A percentile compares a stretch with the other conserved stretches of the same genome.
phyloP scores from a whole-genome alignment of 495 filamentous ascomycete species.

The Aspergillus hancockii region DNA sequence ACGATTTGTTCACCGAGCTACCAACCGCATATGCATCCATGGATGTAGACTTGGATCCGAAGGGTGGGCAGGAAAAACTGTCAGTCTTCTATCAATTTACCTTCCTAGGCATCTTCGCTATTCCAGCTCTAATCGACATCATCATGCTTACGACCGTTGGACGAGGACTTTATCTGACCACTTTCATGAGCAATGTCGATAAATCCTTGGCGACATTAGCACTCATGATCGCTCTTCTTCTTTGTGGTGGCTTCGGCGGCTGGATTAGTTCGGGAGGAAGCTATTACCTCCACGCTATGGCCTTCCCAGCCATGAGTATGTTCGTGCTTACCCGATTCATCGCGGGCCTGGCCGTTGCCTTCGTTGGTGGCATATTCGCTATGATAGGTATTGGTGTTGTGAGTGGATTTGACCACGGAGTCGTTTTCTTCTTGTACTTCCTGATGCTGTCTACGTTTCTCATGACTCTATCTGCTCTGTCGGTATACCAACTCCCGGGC shows the following conservation, averaged over 20 bases:
- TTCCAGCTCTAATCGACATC: slow-evolving; percentile 62
- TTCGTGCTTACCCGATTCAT: slow-evolving; percentile 60
- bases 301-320: slow-evolving; percentile 61
- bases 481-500: slow-evolving; percentile 58
- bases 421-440: slow-evolving; percentile 53
- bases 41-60: slow-evolving; percentile 54
- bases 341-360: slow-evolving; percentile 56
- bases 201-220: slow-evolving; percentile 55
- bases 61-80: slow-evolving; percentile 34
- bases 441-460: slow-evolving; percentile 53
- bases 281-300: slow-evolving; percentile 61
- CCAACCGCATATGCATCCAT: slow-evolving; percentile 55
- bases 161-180: slow-evolving; percentile 58
- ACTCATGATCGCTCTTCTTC: slow-evolving; percentile 56
- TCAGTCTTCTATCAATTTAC: slow-evolving; percentile 54
- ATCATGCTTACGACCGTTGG: slow-evolving; percentile 57
- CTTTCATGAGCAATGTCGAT: slow-evolving; percentile 51
- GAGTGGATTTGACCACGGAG: slow-evolving; percentile 40
- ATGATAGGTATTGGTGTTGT: slow-evolving; percentile 48
- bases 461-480: slow-evolving; percentile 50
- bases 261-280: slow-evolving; percentile 60
- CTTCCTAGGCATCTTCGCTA: slow-evolving; percentile 60
- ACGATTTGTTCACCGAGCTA: slow-evolving; percentile 49
- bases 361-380: slow-evolving; percentile 48
- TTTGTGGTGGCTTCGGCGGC: slow-evolving; percentile 58